A percentile compares a stretch with the other conserved stretches of the same genome.
Evolutionary conservation across 2,329 filamentous ascomycete genomes (phyloP).

Genomic region (Monascus ruber): DNA sequence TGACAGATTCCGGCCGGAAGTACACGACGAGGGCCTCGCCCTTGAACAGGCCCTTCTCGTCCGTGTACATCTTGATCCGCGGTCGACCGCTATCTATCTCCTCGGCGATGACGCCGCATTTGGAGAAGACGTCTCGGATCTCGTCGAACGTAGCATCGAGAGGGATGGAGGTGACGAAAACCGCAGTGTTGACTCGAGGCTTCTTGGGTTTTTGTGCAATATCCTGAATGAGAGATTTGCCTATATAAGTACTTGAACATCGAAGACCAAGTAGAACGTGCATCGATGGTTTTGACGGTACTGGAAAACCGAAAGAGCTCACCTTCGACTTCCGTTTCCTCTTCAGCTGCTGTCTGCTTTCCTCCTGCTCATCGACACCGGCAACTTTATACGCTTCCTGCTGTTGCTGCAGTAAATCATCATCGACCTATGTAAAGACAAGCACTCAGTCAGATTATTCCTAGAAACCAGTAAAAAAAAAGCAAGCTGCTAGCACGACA

Average conservation of each 20-base stretch:
- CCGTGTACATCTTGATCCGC: slow-evolving; percentile 84
- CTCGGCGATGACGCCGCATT: slow-evolving; percentile 84
- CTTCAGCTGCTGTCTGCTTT: slow-evolving; percentile 34
- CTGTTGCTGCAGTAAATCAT: slow-evolving; percentile 49
- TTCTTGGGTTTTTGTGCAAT: slow-evolving; percentile 30
- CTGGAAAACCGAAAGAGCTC: too few relatives aligned
- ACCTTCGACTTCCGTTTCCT: slow-evolving; percentile 40
- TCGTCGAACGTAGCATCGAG: slow-evolving; percentile 67
- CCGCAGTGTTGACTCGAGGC: slow-evolving; percentile 63
- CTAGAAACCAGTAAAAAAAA: too few relatives aligned
- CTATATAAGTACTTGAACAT: too few relatives aligned
- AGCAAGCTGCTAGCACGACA: neutral
- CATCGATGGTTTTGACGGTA: too few relatives aligned
- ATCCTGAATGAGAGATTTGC: slow-evolving; percentile 7
- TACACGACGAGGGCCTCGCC: slow-evolving; percentile 89
- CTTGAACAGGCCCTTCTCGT: slow-evolving; percentile 75
- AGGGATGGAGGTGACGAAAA: slow-evolving; percentile 85
- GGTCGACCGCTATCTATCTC: slow-evolving; percentile 80
- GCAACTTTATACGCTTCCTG: slow-evolving; percentile 49
- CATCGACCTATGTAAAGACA: slow-evolving; percentile 42
- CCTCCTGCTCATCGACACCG: slow-evolving; percentile 48
- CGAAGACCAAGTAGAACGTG: too few relatives aligned
- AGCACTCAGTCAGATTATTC: slow-evolving; percentile 5
- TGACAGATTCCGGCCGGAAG: slow-evolving; percentile 88
- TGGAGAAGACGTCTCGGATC: slow-evolving; percentile 73